These are phyloP conservation scores for Agarophyton chilense DNA, from an alignment of 23 red algal genomes.

Conservation along the genomic window DNA sequence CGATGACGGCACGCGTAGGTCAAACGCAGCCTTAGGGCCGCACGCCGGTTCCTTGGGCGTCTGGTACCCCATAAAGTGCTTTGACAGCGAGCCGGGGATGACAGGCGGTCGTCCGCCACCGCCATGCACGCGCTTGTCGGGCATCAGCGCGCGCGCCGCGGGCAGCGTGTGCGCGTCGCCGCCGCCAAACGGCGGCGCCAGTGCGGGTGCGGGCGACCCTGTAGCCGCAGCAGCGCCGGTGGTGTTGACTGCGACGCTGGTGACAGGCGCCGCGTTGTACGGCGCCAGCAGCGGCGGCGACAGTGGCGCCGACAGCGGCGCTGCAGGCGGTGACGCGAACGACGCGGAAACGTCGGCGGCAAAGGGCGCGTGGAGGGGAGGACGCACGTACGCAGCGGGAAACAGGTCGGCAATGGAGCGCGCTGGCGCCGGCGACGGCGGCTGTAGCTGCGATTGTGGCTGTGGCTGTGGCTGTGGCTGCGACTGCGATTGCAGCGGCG, in stretches of 20 bases:
- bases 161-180: constrained; percentile 14
- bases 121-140: constrained; percentile 14
- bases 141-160: constrained; percentile 8
- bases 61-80: constrained; percentile 19
- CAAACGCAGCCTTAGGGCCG: constrained; percentile 19
- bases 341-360: too few relatives aligned
- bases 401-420: too few relatives aligned
- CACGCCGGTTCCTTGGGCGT: constrained; percentile 23
- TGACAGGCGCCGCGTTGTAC: neutral
- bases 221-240: neutral
- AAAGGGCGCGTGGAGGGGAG: too few relatives aligned
- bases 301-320: neutral
- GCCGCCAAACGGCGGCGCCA: neutral
- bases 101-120: constrained; percentile 41
- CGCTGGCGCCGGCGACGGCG: too few relatives aligned
- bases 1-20: constrained; percentile 34
- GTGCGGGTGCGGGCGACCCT: neutral
- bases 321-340: neutral
- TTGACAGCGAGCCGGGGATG: constrained; percentile 21
- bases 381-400: neutral
- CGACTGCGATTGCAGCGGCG: neutral
- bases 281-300: neutral
- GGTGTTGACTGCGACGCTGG: too few relatives aligned
- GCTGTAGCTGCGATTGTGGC: too few relatives aligned
- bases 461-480: too few relatives aligned